Conservation (phyloP, 2,329 filamentous ascomycete genomes). For the Paraphoma chrysanthemicola region DNA sequence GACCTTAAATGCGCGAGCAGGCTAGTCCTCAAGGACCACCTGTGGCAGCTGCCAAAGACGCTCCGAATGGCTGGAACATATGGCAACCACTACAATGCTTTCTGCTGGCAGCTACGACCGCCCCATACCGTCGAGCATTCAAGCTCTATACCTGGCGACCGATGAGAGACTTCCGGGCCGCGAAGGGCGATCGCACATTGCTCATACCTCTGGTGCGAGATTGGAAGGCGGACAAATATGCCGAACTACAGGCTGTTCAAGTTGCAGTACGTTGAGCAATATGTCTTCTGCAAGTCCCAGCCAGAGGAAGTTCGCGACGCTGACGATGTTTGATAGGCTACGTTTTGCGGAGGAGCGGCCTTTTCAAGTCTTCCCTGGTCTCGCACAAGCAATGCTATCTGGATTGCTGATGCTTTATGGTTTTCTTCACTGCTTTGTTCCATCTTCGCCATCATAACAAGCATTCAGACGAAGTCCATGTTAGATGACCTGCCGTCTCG, state of each 20-base stretch:
- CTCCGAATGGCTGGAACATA: neutral
- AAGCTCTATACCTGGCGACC: slow-evolving; percentile 40
- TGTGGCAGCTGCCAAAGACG: neutral
- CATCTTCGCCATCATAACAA: slow-evolving; percentile 39
- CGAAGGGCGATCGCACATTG: slow-evolving; percentile 21
- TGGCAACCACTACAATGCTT: neutral
- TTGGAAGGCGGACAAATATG: slow-evolving; percentile 38
- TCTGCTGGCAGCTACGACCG: slow-evolving; percentile 2
- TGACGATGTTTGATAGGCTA: slow-evolving; percentile 16
- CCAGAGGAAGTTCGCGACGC: slow-evolving; percentile 3
- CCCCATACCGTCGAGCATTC: slow-evolving; percentile 39
- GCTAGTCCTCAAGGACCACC: neutral
- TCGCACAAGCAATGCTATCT: slow-evolving; percentile 19
- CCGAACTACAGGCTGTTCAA: slow-evolving; percentile 34
- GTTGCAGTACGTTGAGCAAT: slow-evolving; percentile 23
- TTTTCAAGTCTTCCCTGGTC: slow-evolving; percentile 30
- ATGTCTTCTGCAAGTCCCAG: no score
- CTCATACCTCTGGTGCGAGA: slow-evolving; percentile 24
- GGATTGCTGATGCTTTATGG: slow-evolving; percentile 32
- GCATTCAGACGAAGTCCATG: slow-evolving; percentile 35
- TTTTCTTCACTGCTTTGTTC: slow-evolving; percentile 32
- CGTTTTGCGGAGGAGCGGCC: slow-evolving; percentile 36
- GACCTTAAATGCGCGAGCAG: neutral
- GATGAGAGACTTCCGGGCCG: slow-evolving; percentile 26
- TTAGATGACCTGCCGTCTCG: slow-evolving; percentile 34